These are phyloP conservation scores for Trypanosoma lewisi DNA, from an alignment of 208 protist genomes.

Conservation along the genomic window DNA sequence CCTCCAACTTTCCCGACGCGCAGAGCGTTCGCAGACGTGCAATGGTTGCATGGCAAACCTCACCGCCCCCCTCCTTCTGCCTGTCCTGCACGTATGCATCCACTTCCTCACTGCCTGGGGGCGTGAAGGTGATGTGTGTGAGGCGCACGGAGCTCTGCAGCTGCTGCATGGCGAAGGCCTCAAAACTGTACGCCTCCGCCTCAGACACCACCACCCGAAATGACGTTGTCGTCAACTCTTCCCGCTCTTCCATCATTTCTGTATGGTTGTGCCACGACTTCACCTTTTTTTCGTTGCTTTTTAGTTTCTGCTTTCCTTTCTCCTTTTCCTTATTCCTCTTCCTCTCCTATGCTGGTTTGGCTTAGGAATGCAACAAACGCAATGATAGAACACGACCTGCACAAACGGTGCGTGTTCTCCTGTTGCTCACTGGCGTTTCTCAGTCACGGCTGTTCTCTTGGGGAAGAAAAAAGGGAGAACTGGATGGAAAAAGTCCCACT, in stretches of 20 bases:
- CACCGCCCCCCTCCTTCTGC: not conserved
- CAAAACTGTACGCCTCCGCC: conserved; percentile 58
- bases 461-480: too few species aligned
- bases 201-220: conserved; percentile 68
- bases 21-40: conserved; percentile 54
- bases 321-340: not conserved
- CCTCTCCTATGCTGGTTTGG: too few species aligned
- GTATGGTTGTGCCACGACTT: not conserved
- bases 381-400: too few species aligned
- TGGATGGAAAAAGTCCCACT: not conserved
- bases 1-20: conserved; percentile 35
- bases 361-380: too few species aligned
- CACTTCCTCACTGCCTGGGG: conserved; percentile 46
- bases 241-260: conserved; percentile 29
- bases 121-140: conserved; percentile 75
- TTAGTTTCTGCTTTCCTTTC: not conserved
- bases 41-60: conserved; percentile 29
- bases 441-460: too few species aligned
- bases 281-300: not conserved
- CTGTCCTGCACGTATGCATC: conserved; percentile 29
- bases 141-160: conserved; percentile 55
- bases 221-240: conserved; percentile 46
- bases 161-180: conserved; percentile 45
- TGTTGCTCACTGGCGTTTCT: too few species aligned
- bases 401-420: too few species aligned